Base-by-base conservation (phyloP, 305 asterid species). In the Nicotiana rustica region DNA sequence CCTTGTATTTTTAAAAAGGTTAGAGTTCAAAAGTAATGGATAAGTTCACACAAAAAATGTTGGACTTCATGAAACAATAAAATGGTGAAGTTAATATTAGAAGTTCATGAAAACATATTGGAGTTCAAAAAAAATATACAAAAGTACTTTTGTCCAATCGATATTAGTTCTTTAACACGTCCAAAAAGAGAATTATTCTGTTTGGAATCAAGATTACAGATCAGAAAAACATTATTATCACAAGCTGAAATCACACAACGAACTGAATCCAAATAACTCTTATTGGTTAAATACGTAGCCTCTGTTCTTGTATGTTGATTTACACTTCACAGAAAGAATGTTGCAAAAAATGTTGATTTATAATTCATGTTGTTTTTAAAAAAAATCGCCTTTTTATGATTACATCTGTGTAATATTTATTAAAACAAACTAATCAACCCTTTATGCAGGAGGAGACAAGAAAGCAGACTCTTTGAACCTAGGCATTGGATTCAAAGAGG, bases 391-490 rank as follows among this genome's bases (percentile, higher is more conserved):
- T 17, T 68, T 68, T 36, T 36, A 10, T 69, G 33, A 38, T 69
- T 69, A n/a, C 5, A 10, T 8, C 65, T 38, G 18, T 1, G 36
- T 29, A 36, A 8, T 35, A 68, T 14, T 33, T 67, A 68, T 36
- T n/a, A 12, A 69, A 69, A 41, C 77, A 69, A 2, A 73, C 25
- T 7, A 49, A 73, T 73, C 4, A 7, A 47, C 17, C 52, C 60
- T 57, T 19, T 25, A 12, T 71, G 78, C 70, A 25, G 25, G 25
- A 80, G 86, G 87, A 4, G 81, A 76, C 21, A 82, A 76, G 31
- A 88, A 88, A 83, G 92, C 88, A 64, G 89, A 86, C 4, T 83
- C 89, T 21, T 88, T 89, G 86, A 89, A 89, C 83, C 57, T 89
- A 77, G 97, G 93, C 52, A 81, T 91, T 83, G 98, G 96, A 79